phyloP scores from a whole-genome alignment of 129 eudicot species.

The Flaveria brownii region DNA sequence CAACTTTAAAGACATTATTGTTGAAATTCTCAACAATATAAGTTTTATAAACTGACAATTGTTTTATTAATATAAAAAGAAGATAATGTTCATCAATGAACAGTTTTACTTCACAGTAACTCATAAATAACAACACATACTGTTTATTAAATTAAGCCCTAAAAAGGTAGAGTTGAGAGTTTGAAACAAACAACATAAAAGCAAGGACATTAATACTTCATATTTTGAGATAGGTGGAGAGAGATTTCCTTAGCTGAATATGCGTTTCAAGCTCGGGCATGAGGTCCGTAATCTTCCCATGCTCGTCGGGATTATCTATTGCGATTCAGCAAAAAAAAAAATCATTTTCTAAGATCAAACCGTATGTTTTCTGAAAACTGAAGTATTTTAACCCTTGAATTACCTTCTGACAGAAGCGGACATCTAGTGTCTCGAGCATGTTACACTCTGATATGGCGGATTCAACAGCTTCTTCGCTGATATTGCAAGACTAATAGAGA shows the following conservation, averaged over 20 bases:
- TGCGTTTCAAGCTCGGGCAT: constrained; percentile 84
- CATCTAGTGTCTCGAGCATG: constrained; percentile 94
- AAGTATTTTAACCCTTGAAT: background rate
- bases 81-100: background rate
- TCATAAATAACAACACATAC: constrained; percentile 10
- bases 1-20: background rate
- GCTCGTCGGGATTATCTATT: constrained; percentile 59
- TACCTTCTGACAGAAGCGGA: constrained; percentile 93
- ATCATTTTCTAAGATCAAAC: background rate
- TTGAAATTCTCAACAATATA: background rate
- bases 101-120: background rate
- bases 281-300: constrained; percentile 68
- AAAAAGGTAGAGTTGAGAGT: background rate
- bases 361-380: no score
- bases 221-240: background rate
- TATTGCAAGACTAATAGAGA: constrained; percentile 69
- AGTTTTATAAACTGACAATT: background rate
- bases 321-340: background rate
- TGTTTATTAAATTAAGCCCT: constrained; percentile 24
- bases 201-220: background rate
- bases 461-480: constrained; percentile 81
- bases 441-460: constrained; percentile 64
- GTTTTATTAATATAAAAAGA: background rate
- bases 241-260: constrained; percentile 45
- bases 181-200: constrained; percentile 30